Evolutionary conservation across 768 basidiomycete genomes (phyloP), one percentile per base, ranked within the genome.

Genomic region (Podaxis sp.): DNA sequence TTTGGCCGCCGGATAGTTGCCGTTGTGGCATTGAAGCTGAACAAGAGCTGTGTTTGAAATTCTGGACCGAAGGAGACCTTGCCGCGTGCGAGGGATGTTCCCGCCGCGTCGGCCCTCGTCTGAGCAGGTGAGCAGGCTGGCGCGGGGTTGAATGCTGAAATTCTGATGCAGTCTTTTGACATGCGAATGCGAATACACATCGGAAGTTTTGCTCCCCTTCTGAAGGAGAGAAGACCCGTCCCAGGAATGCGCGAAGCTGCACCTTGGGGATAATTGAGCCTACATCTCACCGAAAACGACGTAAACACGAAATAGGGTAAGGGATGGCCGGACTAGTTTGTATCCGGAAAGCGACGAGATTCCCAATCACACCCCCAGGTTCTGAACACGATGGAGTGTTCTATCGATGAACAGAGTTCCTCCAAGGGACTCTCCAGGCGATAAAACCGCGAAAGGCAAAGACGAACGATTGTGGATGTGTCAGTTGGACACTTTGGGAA

Each of bases 371-470:
- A 46, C 41, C 41, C 19, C 19, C 40, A 15, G 60, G 41, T 55
- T 61, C 43, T 24, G 38, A 53, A 46, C 40, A 43, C 54, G 54
- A 22, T 37, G 60, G 29, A 13, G 53, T 41, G 60, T 61, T 61
- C 60, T 61, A 61, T 61, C 53, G 60, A 61, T 61, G 53, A 36
- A 46, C 41, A 61, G 33, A 33, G 22, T 46, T 61, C 49, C 33
- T 47, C 27, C 40, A 27, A 38, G 33, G 60, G 41, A 54, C 41
- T 25, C 29, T 47, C 60, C 12, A 25, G 51, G 51, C 43, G 60
- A 61, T 55, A 61, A 50, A 61, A 37, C 52, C 60, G 36, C 58
- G 58, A 59, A 61, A 46, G 60, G 60, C 33, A 36, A 55, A 61
- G 40, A 25, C 41, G 19, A 47, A 27, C 52, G 15, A 36, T 27